These are phyloP conservation scores for Arachnopeziza araneosa DNA, from an alignment of 2,329 filamentous ascomycete genomes.

Conservation along the genomic window DNA sequence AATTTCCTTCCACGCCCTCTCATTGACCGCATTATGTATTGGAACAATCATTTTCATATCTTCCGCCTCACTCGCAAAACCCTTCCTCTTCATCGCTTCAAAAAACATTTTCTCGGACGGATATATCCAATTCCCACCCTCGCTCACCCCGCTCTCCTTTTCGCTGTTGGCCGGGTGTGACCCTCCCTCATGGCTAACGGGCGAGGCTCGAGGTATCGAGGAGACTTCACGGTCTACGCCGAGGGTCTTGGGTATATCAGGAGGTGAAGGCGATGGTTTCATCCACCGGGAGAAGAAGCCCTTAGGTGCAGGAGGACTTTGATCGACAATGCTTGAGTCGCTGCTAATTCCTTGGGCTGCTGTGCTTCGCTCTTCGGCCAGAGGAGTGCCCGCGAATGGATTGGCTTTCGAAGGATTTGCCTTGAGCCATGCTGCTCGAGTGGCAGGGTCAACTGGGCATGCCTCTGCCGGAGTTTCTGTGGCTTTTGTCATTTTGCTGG, in stretches of 20 bases:
- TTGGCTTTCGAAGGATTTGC: constrained; percentile 24
- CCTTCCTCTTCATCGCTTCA: constrained; percentile 90
- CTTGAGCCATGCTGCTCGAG: constrained; percentile 78
- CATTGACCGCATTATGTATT: constrained; percentile 98
- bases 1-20: constrained; percentile 92
- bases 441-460: constrained; percentile 88
- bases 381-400: constrained; percentile 20
- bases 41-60: constrained; percentile 93
- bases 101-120: constrained; percentile 98
- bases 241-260: constrained; percentile 36
- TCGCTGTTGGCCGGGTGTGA: constrained; percentile 65
- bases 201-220: constrained; percentile 65
- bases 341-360: constrained; percentile 30
- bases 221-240: constrained; percentile 68
- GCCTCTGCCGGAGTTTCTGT: constrained; percentile 32
- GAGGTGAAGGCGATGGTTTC: constrained; percentile 9
- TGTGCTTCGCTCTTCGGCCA: constrained; percentile 25
- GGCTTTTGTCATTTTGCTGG: not conserved
- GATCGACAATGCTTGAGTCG: constrained; percentile 32
- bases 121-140: constrained; percentile 90
- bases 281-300: constrained; percentile 21
- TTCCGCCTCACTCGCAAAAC: constrained; percentile 60
- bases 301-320: constrained; percentile 28
- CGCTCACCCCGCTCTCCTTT: constrained; percentile 63
- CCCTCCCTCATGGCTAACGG: constrained; percentile 34